Base-by-base conservation (phyloP, 2,329 filamentous ascomycete species). In the Trichoderma brevicompactum region DNA sequence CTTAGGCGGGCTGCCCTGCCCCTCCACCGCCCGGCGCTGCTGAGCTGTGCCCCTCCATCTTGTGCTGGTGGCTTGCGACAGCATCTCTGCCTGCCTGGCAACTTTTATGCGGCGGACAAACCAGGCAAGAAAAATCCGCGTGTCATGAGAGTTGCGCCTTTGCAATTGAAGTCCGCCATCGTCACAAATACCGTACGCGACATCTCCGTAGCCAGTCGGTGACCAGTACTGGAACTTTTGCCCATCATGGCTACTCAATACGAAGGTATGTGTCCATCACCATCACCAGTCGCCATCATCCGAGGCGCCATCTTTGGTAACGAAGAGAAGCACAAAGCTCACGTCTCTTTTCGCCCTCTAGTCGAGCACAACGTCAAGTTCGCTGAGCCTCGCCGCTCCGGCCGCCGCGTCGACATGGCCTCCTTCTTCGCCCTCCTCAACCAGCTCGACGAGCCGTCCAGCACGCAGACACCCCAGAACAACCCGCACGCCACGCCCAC, bases 281-380 rank as follows among this genome's bases (percentile, higher is more conserved):
- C 17, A 13, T 40, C 19, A 17, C 10, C 32, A 17, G 23, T 28
- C 23, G 23, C n/a, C n/a, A n/a, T n/a, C 23, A 28, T 3, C 23
- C 23, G 23, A 28, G 23, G 23, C 23, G 23, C 23, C 23, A 28
- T 28, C 23, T 28, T 28, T 28, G 23, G 32, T 40, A n/a, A 40
- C 0, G 12, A n/a, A 40, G 7, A 34, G 19, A 8, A 6, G n/a
- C 0, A 32, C 13, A 34, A 34, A 36, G 50, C 40, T 49, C 49
- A 56, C 52, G 49, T 23, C 64, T 44, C 63, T 28, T 5, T 34
- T 34, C 49, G 32, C 17, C 10, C 46, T 6, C 13, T 69, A 89
- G 87, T 89, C 74, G 87, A 89, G 74, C 87, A 89, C 79, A 85
- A 85, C 74, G 85, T 89, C 76, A 80, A 83, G 70, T 74, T 81